Base-by-base conservation (phyloP, 768 basidiomycete genomes). In the Amanita subjunquillea region DNA sequence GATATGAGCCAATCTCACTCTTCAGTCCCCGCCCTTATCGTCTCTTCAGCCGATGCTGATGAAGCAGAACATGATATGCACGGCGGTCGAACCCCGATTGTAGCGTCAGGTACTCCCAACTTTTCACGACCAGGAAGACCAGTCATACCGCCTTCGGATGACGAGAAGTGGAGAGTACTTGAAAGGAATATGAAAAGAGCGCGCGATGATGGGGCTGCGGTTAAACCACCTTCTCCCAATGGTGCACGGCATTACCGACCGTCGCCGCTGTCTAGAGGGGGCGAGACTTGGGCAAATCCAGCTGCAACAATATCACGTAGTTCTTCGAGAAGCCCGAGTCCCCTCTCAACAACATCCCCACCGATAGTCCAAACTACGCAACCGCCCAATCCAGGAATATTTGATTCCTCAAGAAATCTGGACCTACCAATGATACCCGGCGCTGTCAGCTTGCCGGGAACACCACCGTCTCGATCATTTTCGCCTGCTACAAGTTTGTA, bases 101-200 rank as follows among this genome's bases (percentile, higher is more conserved):
- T 72, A 42, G 63, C 62, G 44, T 70, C 72, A n/a, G 68, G 72
- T 4, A 69, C 70, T 12, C 62, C 74, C 29, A 87, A 85, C 61
- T 86, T 82, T 59, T 86, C 86, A 22, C 70, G 83, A 46, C 83
- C 84, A 43, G 73, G 76, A 50, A 75, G 77, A 20, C 73, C 75
- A 15, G 65, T 65, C 0, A 70, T 71, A 57, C 58, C 62, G 6
- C 64, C 70, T 54, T 69, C 67, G 55, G 68, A 71, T 44, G 72
- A 75, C 51, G 71, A 70, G 56, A 78, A 77, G 59, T 63, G 67
- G 38, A 68, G 66, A 47, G 77, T 79, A 7, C 67, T 87, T 47
- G 77, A 83, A 63, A 74, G 87, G 42, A 52, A 52, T 25, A 38
- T 15, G 9, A 41, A 32, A 17, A 45, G 51, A 45, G 15, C 12